These are phyloP conservation scores for Verticillium nonalfalfae DNA, from an alignment of 2,329 filamentous ascomycete genomes.

Conservation along the genomic window DNA sequence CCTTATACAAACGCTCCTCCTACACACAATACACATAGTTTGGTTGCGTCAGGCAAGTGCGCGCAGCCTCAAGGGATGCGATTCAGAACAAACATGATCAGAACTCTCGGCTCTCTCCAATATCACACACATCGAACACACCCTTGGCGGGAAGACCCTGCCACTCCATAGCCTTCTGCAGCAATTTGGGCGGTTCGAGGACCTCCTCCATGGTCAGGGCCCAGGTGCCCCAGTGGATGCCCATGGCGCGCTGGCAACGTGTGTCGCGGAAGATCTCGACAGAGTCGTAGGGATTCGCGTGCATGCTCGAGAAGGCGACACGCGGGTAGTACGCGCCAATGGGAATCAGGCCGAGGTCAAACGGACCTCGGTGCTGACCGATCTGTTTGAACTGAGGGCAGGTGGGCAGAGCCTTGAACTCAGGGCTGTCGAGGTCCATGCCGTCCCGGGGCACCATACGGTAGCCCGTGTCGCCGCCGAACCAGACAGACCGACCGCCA, in stretches of 20 bases:
- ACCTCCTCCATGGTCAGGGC: slow-evolving; percentile 80
- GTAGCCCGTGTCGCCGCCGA: slow-evolving; percentile 89
- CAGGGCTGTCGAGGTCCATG: slow-evolving; percentile 64
- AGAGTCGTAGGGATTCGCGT: slow-evolving; percentile 79
- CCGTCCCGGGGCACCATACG: slow-evolving; percentile 62
- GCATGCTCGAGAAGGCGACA: slow-evolving; percentile 69
- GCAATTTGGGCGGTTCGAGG: slow-evolving; percentile 68
- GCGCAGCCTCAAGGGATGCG: background rate
- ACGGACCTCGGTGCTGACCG: slow-evolving; percentile 72
- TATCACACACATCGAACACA: slow-evolving; percentile 74
- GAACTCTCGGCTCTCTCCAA: slow-evolving; percentile 79
- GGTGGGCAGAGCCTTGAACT: slow-evolving; percentile 59
- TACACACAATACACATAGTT: background rate
- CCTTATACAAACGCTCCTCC: background rate
- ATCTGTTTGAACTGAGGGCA: slow-evolving; percentile 86
- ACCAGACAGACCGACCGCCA: slow-evolving; percentile 74
- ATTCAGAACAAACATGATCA: slow-evolving; percentile 20
- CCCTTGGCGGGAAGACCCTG: slow-evolving; percentile 64
- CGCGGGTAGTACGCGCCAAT: slow-evolving; percentile 84
- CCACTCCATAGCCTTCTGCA: slow-evolving; percentile 65
- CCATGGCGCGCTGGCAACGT: slow-evolving; percentile 69
- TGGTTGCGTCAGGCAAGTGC: background rate
- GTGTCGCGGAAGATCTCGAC: slow-evolving; percentile 89
- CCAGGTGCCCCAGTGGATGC: slow-evolving; percentile 93
- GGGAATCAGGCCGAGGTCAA: slow-evolving; percentile 86